Base-by-base conservation (phyloP, 2,329 filamentous ascomycete species). In the Fulvia fulva region DNA sequence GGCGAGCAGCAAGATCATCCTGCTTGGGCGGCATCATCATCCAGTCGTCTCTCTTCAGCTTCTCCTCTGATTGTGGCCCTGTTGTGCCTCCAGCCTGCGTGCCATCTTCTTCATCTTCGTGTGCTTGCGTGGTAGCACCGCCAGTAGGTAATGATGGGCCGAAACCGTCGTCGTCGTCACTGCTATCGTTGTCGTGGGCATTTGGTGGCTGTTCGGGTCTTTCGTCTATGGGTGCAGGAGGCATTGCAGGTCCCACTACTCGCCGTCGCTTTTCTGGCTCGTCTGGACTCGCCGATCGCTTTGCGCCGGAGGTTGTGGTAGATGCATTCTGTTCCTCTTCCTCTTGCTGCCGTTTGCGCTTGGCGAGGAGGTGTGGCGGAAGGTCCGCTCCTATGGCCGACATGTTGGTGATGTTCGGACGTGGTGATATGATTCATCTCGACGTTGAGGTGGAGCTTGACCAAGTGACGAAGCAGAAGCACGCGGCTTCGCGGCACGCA, bases 21-120 rank as follows among this genome's bases (percentile, higher is more conserved):
- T 77, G 74, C 19, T 76, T 75, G 0, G 79, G 79, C 6, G 79
- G 77, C 66, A 80, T 71, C 49, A 74, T 80, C 79, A 81, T 81
- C 79, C 79, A 81, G 41, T 90, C 87, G 77, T 96, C 92, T 67
- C 93, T 87, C 71, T 87, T 82, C 5, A 81, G 79, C 56, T 68
- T 72, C 41, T 58, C 52, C 50, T 60, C 41, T 47, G 49, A 30
- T 16, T 55, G 30, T 25, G 55, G 19, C 23, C 56, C 55, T 65
- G 55, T 73, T 69, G 52, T 69, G 14, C 43, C 41, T 9, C 37
- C 34, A 32, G 56, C 55, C 22, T 53, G 37, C 23, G 34, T 41
- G n/a, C 53, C 72, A 25, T 72, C 68, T 28, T 66, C 62, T 32
- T 71, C 70, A 23, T 68, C 63, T 25, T 60, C 63, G 41, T 53